These are phyloP conservation scores for Talaromyces sp. DNA, from an alignment of 2,329 filamentous ascomycete species.

Conservation along the genomic window DNA sequence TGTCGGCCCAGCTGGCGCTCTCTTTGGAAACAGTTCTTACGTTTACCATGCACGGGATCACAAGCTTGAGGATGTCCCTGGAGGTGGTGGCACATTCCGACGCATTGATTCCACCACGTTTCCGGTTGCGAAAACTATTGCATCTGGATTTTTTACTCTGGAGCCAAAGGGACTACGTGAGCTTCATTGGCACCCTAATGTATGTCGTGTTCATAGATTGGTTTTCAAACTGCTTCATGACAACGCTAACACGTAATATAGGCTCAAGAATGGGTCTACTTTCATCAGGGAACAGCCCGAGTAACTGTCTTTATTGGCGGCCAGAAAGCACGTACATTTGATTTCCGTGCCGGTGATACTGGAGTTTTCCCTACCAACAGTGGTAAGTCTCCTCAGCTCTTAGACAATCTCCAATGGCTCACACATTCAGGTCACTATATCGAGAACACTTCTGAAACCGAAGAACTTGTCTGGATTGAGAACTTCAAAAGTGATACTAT, in stretches of 20 bases:
- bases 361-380: slow-evolving; percentile 63
- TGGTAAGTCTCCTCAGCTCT: not conserved
- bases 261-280: slow-evolving; percentile 70
- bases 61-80: slow-evolving; percentile 55
- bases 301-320: slow-evolving; percentile 65
- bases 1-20: slow-evolving; percentile 47
- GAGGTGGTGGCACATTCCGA: slow-evolving; percentile 59
- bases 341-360: slow-evolving; percentile 65
- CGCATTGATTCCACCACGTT: slow-evolving; percentile 68
- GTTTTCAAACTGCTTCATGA: not conserved
- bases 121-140: slow-evolving; percentile 63
- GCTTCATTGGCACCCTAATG: slow-evolving; percentile 68
- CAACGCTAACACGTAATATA: slow-evolving; percentile 27
- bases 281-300: slow-evolving; percentile 59
- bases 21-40: slow-evolving; percentile 59
- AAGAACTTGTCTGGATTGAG: slow-evolving; percentile 66
- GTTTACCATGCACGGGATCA: slow-evolving; percentile 60
- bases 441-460: slow-evolving; percentile 62
- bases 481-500: slow-evolving; percentile 67
- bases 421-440: slow-evolving; percentile 58
- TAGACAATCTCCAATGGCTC: slow-evolving; percentile 28
- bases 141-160: slow-evolving; percentile 61
- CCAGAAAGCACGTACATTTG: slow-evolving; percentile 61
- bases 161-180: slow-evolving; percentile 63
- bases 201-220: slow-evolving; percentile 32